Evolutionary conservation across 2,329 filamentous ascomycete species (phyloP), one percentile per base, ranked within the genome.

Genomic region (Madurella fahalii): DNA sequence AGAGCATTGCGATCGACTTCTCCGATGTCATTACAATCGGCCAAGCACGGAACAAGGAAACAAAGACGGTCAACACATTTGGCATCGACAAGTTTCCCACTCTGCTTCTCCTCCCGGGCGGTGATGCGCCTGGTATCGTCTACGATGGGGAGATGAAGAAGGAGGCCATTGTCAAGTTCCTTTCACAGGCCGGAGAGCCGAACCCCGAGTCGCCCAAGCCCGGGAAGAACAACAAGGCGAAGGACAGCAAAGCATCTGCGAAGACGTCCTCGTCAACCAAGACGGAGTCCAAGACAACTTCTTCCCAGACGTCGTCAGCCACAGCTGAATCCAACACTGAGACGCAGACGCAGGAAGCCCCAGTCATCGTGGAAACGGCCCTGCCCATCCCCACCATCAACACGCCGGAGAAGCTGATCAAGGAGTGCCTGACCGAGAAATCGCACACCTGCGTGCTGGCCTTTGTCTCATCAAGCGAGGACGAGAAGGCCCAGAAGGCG

Each of bases 111-210:
- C 72, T 99, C 5, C 88, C 90, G 0, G 86, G 84, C 25, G 84
- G 83, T 18, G 78, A 83, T 47, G 77, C 85, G 48, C 83, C 90
- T 17, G 78, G 83, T 2, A 75, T 94, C 52, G 74, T 85, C 42
- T 95, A 95, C 67, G 77, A 88, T 30, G 93, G 92, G 41, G 87
- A 94, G 61, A 75, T 96, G 68, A 94, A 91, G 71, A 96, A 95
- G 75, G 83, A 86, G 16, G 80, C 81, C 34, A 87, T 99, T 71
- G 77, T 92, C 56, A 77, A 85, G 40, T 99, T 97, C 74, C 78
- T 99, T 42, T 87, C 86, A 2, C 86, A 95, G 71, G 84, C 80
- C 32, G 89, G 86, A 1, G 69, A 82, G 44, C 91, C 93, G 1
- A 96, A 96, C 71, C 85, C 87, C 1, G 89, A 92, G 61, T 84